A percentile compares a stretch with the other conserved stretches of the same genome.
Conservation (phyloP, 805 yeast genomes). For the Candida incommunis region DNA sequence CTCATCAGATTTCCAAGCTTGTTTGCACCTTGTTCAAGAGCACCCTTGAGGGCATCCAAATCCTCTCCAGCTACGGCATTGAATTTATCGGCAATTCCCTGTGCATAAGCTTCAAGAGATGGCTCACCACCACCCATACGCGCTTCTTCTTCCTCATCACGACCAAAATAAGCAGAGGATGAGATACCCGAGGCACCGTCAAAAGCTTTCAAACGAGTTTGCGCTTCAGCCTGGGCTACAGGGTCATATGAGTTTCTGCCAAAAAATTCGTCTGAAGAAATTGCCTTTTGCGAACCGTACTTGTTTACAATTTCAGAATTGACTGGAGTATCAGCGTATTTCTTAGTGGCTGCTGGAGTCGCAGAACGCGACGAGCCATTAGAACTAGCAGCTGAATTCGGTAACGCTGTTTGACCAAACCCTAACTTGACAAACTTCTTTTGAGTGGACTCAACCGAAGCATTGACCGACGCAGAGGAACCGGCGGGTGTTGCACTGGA, state of each 20-base stretch:
- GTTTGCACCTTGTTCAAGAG: conserved; percentile 85
- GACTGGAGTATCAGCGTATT: conserved; percentile 16
- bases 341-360: conserved; percentile 12
- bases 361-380: conserved; percentile 21
- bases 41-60: conserved; percentile 76
- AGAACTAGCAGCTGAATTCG: conserved; percentile 24
- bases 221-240: conserved; percentile 65
- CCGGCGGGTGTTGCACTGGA: conserved; percentile 15
- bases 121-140: background rate
- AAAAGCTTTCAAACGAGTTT: conserved; percentile 64
- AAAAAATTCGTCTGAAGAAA: conserved; percentile 88
- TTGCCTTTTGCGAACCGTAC: conserved; percentile 83
- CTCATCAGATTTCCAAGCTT: conserved; percentile 75
- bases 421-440: conserved; percentile 59
- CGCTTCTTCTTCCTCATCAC: conserved; percentile 38
- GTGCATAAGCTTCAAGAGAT: conserved; percentile 39
- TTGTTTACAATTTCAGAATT: conserved; percentile 28
- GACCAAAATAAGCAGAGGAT: conserved; percentile 85
- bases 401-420: conserved; percentile 60
- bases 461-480: conserved; percentile 7
- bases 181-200: conserved; percentile 84
- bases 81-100: conserved; percentile 54
- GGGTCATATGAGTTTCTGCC: conserved; percentile 80
- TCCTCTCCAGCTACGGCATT: conserved; percentile 77
- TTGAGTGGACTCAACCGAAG: conserved; percentile 7